Percentiles rank a stretch among this genome's conserved stretches.
These are phyloP conservation scores for Mortierella alpina DNA, from an alignment of 192 early-diverging fungal species.

Conservation along the genomic window DNA sequence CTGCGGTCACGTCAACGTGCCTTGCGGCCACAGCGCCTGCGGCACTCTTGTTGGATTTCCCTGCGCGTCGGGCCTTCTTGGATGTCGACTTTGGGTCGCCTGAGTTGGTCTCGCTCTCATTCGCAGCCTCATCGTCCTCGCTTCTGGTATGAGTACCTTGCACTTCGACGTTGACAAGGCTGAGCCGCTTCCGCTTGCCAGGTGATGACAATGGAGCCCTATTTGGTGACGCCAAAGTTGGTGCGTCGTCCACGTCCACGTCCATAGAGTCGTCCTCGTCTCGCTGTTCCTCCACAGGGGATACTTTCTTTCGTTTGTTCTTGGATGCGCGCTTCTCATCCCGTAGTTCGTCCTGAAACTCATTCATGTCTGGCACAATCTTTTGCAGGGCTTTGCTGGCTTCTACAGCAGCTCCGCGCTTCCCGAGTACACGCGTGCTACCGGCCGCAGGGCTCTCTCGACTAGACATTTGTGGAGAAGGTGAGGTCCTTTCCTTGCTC, in stretches of 20 bases:
- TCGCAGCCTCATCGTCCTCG: conserved; percentile 27
- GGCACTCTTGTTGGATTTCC: conserved; percentile 28
- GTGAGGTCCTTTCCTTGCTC: not conserved
- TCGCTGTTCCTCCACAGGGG: not conserved
- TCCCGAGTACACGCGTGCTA: conserved; percentile 13
- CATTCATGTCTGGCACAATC: conserved; percentile 51
- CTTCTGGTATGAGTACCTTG: conserved; percentile 26
- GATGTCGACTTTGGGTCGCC: conserved; percentile 2
- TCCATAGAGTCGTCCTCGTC: conserved; percentile 7
- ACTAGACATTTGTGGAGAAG: not conserved
- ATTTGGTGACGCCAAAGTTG: not conserved
- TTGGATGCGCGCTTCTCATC: conserved; percentile 54
- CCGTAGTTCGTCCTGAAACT: conserved; percentile 51
- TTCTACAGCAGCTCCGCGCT: conserved; percentile 37
- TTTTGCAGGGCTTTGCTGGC: conserved; percentile 37
- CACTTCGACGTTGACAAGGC: conserved; percentile 32
- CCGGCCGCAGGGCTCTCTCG: not conserved
- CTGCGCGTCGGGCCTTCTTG: conserved; percentile 10
- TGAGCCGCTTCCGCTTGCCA: conserved; percentile 47
- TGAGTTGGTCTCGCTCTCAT: not conserved
- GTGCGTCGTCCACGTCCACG: conserved; percentile 15
- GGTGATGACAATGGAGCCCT: conserved; percentile 2
- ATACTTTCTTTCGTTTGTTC: conserved; percentile 22
- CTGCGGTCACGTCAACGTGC: not conserved
- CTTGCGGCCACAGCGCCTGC: not conserved